phyloP scores from a whole-genome alignment of 768 basidiomycete genomes.

The Podaxis rugospora region DNA sequence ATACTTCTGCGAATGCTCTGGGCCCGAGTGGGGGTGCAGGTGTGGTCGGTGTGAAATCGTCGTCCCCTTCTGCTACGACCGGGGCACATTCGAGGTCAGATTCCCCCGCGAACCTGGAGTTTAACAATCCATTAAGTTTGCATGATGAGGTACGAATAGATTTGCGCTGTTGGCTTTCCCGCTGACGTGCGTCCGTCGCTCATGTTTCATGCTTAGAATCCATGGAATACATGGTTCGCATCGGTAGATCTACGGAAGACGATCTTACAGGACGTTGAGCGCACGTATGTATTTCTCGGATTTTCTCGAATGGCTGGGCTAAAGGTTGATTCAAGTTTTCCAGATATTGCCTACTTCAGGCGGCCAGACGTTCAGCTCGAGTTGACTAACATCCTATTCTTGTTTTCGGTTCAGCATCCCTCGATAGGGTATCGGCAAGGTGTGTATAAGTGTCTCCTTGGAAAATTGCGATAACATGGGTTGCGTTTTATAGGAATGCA shows the following conservation, averaged over 20 bases:
- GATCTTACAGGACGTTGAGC: slow-evolving; percentile 91
- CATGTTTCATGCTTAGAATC: slow-evolving; percentile 53
- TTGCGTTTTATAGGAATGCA: slow-evolving; percentile 73
- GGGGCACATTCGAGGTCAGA: slow-evolving; percentile 18
- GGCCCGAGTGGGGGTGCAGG: neutral
- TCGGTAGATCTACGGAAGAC: slow-evolving; percentile 85
- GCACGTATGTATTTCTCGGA: slow-evolving; percentile 62
- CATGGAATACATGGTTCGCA: slow-evolving; percentile 93
- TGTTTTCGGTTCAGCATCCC: slow-evolving; percentile 76
- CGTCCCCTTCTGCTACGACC: slow-evolving; percentile 24
- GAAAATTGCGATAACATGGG: neutral
- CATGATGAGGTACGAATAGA: slow-evolving; percentile 57
- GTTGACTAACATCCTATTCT: slow-evolving; percentile 83
- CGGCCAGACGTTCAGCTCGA: slow-evolving; percentile 67
- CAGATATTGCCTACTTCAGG: slow-evolving; percentile 93
- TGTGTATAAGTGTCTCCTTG: slow-evolving; percentile 12
- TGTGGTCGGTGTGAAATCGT: too few relatives aligned
- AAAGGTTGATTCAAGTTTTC: slow-evolving; percentile 56
- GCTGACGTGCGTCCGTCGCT: neutral
- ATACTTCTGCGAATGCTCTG: neutral
- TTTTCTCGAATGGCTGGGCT: neutral
- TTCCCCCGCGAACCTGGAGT: slow-evolving; percentile 47
- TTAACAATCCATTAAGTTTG: slow-evolving; percentile 78
- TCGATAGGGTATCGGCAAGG: slow-evolving; percentile 89
- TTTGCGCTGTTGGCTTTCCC: neutral